Conservation (phyloP, 805 yeast species). For the Cyberlindnera veronae region DNA sequence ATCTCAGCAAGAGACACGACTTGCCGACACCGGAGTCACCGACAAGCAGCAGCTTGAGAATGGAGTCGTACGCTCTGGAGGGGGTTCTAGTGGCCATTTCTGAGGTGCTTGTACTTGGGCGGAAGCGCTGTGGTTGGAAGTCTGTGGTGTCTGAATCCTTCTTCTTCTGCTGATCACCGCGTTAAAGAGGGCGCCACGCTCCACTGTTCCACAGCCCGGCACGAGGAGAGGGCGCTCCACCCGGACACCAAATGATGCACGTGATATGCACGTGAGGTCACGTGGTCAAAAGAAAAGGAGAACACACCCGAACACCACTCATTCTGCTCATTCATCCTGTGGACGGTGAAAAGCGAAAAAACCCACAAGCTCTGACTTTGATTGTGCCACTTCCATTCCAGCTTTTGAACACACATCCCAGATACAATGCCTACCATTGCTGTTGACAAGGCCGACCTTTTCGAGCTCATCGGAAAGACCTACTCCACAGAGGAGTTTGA, state of each 20-base stretch:
- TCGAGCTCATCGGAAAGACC: constrained; percentile 65
- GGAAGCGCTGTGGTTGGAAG: background rate
- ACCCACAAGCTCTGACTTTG: no score
- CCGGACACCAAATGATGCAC: background rate
- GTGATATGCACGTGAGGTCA: no score
- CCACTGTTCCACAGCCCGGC: no score
- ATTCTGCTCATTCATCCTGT: no score
- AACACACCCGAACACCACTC: background rate
- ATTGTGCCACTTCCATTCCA: no score
- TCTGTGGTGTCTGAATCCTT: no score
- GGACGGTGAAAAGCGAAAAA: no score
- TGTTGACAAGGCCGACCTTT: constrained; percentile 92
- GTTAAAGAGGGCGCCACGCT: no score
- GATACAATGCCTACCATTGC: constrained; percentile 90
- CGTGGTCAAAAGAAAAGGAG: no score
- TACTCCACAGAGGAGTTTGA: constrained; percentile 90
- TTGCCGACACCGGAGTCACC: constrained; percentile 93
- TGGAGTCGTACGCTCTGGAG: constrained; percentile 79
- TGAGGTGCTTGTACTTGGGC: background rate
- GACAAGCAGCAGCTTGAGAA: constrained; percentile 86
- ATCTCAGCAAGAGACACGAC: constrained; percentile 85
- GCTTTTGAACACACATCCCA: background rate
- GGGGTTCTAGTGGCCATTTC: constrained; percentile 52
- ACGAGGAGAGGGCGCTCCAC: background rate
- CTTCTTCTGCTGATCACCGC: no score